Evolutionary conservation across 768 basidiomycete genomes (phyloP).

Genomic region (Lanmaoa rubissima): DNA sequence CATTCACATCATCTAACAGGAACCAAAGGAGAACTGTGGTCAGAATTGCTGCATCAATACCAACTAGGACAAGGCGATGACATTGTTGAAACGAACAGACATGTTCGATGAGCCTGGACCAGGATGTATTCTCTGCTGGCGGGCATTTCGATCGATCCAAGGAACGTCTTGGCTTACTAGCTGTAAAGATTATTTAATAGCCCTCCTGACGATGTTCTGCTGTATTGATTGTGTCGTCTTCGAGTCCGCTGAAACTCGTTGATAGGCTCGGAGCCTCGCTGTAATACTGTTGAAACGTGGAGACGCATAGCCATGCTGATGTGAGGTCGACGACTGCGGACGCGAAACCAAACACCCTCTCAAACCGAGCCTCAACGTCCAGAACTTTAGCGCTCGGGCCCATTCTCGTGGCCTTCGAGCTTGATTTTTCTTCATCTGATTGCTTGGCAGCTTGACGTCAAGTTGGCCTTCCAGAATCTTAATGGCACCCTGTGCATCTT

Average conservation of each 20-base stretch:
- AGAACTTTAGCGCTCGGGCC: not conserved
- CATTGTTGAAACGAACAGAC: not conserved
- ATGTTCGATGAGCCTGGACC: not conserved
- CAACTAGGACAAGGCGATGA: not conserved
- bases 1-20: not conserved
- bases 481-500: constrained; percentile 6
- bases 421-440: not conserved
- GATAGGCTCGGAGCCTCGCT: not conserved
- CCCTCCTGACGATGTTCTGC: not conserved
- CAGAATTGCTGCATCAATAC: not conserved
- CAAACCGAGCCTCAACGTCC: not conserved
- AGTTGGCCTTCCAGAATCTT: not conserved
- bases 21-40: not conserved
- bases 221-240: not conserved
- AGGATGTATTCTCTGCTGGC: not conserved
- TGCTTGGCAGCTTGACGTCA: not conserved
- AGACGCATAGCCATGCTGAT: constrained; percentile 7
- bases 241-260: not conserved
- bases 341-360: not conserved
- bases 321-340: not conserved
- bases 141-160: not conserved
- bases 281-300: not conserved
- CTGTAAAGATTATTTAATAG: not conserved
- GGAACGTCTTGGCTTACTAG: not conserved
- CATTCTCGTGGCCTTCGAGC: not conserved